Percentiles rank a stretch among this genome's conserved stretches.
These are phyloP conservation scores for Aquanectria penicillioides DNA, from an alignment of 2,329 filamentous ascomycete species.

Conservation along the genomic window DNA sequence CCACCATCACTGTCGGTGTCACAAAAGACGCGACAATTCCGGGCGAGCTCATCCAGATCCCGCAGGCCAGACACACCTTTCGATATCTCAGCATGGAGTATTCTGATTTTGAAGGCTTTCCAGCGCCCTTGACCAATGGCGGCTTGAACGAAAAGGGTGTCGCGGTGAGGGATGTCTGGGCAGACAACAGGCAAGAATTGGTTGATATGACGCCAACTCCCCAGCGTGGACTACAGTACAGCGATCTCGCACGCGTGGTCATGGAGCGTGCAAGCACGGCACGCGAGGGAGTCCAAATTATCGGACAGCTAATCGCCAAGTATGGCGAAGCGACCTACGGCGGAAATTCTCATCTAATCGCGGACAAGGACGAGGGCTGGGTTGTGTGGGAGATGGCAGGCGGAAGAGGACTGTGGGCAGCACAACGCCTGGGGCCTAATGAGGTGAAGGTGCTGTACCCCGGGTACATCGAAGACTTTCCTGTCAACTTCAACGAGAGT, in stretches of 20 bases:
- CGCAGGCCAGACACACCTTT: conserved; percentile 35
- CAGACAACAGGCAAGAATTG: conserved; percentile 35
- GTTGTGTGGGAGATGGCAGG: conserved; percentile 40
- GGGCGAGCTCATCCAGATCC: conserved; percentile 35
- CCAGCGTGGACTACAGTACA: conserved; percentile 35
- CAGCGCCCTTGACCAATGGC: conserved; percentile 34
- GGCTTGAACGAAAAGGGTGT: conserved; percentile 38
- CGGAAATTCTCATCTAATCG: conserved; percentile 36
- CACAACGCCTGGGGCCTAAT: conserved; percentile 32
- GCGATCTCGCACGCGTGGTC: conserved; percentile 36
- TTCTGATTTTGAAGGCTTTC: conserved; percentile 37
- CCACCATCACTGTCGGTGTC: conserved; percentile 46
- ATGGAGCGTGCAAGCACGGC: conserved; percentile 35
- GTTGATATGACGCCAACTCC: conserved; percentile 37
- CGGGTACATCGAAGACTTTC: conserved; percentile 36
- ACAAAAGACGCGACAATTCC: conserved; percentile 33
- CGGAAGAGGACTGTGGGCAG: conserved; percentile 35
- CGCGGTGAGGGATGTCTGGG: conserved; percentile 37
- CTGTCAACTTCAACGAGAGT: conserved; percentile 20
- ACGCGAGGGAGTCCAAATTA: conserved; percentile 34
- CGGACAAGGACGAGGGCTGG: conserved; percentile 38
- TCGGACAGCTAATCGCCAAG: conserved; percentile 28
- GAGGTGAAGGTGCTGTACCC: conserved; percentile 38
- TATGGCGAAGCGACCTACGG: conserved; percentile 37
- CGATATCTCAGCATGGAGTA: conserved; percentile 39